Conservation (phyloP, 176 grass and related monocot species). For the Avena eriantha region DNA sequence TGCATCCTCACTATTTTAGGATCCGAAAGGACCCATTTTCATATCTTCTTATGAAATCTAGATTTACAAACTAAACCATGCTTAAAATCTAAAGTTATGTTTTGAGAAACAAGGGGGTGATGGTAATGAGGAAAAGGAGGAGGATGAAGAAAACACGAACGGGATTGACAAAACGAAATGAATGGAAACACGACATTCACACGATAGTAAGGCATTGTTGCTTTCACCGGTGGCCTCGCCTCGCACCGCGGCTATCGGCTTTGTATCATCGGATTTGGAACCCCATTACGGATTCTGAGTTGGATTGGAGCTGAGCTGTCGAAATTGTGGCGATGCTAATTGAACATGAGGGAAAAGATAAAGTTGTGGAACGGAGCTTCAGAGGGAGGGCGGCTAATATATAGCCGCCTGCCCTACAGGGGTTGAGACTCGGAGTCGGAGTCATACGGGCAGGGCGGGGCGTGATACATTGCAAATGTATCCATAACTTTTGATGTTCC, state of each 20-base stretch:
- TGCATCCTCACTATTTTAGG: too few species aligned
- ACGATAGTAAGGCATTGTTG: conserved; percentile 38
- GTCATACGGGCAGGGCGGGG: neutral
- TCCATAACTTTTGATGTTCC: too few species aligned
- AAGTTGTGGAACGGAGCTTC: conserved; percentile 17
- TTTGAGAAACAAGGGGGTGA: too few species aligned
- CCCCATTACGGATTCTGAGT: neutral
- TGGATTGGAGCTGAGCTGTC: neutral
- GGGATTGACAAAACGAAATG: too few species aligned
- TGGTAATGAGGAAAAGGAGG: too few species aligned
- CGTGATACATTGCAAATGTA: too few species aligned
- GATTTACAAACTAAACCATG: too few species aligned
- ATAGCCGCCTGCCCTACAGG: conserved; percentile 24
- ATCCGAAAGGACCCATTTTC: too few species aligned
- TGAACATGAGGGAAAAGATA: neutral
- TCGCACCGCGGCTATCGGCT: neutral
- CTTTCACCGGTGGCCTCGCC: neutral
- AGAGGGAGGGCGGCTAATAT: conserved; percentile 24
- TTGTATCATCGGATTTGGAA: neutral
- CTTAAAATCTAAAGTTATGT: too few species aligned
- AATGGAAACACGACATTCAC: too few species aligned
- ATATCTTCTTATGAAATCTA: too few species aligned
- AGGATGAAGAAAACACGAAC: too few species aligned
- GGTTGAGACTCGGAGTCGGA: neutral
- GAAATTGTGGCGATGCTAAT: neutral